These are phyloP conservation scores for Ascochyta clinopodiicola DNA, from an alignment of 2,329 filamentous ascomycete species.

Conservation along the genomic window DNA sequence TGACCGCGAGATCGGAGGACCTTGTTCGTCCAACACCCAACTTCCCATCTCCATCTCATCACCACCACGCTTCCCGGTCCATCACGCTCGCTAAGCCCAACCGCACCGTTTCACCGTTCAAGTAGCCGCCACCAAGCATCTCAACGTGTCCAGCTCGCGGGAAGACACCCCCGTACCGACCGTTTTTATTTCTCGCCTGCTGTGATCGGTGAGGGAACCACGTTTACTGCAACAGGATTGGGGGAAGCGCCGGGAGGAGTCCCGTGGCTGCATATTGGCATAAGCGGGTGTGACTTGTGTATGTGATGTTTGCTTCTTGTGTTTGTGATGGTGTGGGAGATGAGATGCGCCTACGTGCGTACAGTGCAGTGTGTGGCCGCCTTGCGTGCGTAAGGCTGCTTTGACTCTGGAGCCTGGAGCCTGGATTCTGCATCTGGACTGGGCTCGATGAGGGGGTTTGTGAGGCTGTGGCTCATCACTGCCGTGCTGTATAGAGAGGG, in stretches of 20 bases:
- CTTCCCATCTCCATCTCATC: too few species aligned
- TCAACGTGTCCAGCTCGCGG: neutral
- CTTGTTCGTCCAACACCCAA: too few species aligned
- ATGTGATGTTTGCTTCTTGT: slow-evolving; percentile 5
- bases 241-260: slow-evolving; percentile 8
- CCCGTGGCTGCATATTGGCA: neutral
- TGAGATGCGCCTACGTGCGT: neutral
- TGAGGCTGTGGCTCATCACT: slow-evolving; percentile 1
- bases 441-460: neutral
- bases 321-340: neutral
- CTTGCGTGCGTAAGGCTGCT: neutral
- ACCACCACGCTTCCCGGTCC: too few species aligned
- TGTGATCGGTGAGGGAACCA: slow-evolving; percentile 13
- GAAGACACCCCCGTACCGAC: neutral
- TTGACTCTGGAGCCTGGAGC: neutral
- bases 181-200: neutral
- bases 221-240: neutral
- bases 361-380: neutral
- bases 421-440: neutral
- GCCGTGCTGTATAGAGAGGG: neutral
- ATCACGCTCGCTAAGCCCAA: too few species aligned
- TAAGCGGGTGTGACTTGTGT: neutral
- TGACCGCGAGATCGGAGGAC: too few species aligned
- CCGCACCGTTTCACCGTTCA: neutral
- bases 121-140: neutral